Evolutionary conservation across 192 early-diverging fungal genomes (phyloP).

Genomic region (Geranomyces variabilis): DNA sequence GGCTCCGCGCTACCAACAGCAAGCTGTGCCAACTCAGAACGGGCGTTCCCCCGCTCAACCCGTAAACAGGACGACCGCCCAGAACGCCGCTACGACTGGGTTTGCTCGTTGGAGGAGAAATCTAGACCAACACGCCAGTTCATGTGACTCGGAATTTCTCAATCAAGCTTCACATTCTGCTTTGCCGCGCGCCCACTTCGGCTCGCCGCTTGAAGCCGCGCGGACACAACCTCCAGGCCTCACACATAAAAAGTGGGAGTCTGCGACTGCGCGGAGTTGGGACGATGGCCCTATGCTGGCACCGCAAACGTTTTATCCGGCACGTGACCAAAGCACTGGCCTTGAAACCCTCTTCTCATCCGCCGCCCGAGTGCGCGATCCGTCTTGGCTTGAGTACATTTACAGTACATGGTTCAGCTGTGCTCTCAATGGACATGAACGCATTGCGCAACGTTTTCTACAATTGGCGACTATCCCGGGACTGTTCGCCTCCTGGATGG

Average conservation of each 20-base stretch:
- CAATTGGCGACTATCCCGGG: slow-evolving; percentile 4
- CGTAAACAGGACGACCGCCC: too few species aligned
- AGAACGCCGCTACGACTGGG: background rate
- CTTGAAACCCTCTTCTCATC: slow-evolving; percentile 14
- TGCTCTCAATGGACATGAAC: background rate
- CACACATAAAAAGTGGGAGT: background rate
- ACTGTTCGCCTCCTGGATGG: slow-evolving; percentile 20
- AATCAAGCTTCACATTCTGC: background rate
- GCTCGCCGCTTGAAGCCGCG: background rate
- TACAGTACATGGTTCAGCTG: background rate
- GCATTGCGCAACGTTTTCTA: slow-evolving; percentile 16
- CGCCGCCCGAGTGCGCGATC: slow-evolving; percentile 1
- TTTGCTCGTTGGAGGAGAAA: background rate
- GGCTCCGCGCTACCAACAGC: background rate
- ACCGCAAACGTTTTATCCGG: slow-evolving; percentile 24
- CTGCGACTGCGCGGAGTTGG: background rate
- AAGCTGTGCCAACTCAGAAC: too few species aligned
- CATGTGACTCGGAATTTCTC: background rate
- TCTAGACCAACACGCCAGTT: background rate
- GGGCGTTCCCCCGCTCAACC: too few species aligned
- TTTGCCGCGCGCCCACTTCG: background rate
- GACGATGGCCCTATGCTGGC: background rate
- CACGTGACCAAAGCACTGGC: slow-evolving; percentile 1
- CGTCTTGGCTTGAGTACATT: background rate
- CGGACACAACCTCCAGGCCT: background rate